phyloP scores from a whole-genome alignment of 257 asterid genomes.

The Linderniella brevidens region DNA sequence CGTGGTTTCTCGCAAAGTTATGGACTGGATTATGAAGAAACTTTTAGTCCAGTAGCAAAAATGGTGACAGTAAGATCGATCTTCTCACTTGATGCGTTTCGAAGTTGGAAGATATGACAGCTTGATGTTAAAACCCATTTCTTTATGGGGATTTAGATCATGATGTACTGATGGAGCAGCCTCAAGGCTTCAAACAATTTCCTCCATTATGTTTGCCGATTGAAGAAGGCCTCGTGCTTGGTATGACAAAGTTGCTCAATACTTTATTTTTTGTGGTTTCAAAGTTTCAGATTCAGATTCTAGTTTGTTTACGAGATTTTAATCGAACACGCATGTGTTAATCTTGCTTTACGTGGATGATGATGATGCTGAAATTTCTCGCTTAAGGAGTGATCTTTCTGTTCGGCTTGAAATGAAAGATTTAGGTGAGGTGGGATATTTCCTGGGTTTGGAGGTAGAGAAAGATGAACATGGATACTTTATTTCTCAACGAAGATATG shows the following conservation, averaged over 20 bases:
- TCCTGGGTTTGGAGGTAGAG: constrained; percentile 10
- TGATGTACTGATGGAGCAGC: constrained; percentile 3
- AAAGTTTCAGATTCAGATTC: constrained; percentile 1
- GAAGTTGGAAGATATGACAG: constrained; percentile 1
- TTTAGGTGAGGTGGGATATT: constrained; percentile 3
- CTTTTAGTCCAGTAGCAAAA: constrained; percentile 12
- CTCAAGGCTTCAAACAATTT: not conserved
- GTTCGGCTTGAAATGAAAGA: constrained; percentile 12
- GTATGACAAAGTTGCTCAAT: constrained; percentile 2
- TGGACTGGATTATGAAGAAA: constrained; percentile 12
- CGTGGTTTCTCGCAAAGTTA: constrained; percentile 13
- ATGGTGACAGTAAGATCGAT: constrained; percentile 3
- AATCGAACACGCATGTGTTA: constrained; percentile 2
- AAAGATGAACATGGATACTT: not conserved
- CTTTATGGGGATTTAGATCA: not conserved
- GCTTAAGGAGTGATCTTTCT: not conserved
- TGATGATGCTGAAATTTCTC: constrained; percentile 7
- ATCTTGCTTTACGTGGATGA: constrained; percentile 6
- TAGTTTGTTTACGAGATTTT: constrained; percentile 5
- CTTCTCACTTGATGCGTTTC: not conserved
- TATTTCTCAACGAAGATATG: no score
- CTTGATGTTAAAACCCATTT: constrained; percentile 8
- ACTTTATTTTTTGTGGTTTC: constrained; percentile 6
- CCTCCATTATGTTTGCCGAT: not conserved
- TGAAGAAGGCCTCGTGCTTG: constrained; percentile 1